phyloP scores from a whole-genome alignment of 768 basidiomycete genomes.

The Auricularia sp. region DNA sequence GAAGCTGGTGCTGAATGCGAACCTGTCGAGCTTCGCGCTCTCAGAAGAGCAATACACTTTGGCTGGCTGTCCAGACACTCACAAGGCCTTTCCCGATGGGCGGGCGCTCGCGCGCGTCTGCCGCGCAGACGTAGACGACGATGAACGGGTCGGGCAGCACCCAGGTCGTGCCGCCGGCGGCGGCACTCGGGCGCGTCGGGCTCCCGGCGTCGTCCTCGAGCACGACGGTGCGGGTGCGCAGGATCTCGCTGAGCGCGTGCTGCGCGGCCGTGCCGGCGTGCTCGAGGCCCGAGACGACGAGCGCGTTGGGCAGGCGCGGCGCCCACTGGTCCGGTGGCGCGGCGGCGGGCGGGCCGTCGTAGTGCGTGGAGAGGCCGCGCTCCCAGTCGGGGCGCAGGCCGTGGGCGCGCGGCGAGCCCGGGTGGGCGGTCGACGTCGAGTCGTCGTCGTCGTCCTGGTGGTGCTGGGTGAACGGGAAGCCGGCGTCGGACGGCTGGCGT shows the following conservation, averaged over 20 bases:
- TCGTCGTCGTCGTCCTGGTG: not conserved
- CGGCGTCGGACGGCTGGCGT: slow-evolving; percentile 10
- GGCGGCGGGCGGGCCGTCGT: not conserved
- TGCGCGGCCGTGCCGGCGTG: slow-evolving; percentile 45
- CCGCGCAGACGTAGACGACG: slow-evolving; percentile 60
- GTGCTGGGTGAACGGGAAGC: slow-evolving; percentile 9
- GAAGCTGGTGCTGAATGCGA: slow-evolving; percentile 58
- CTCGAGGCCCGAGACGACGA: slow-evolving; percentile 67
- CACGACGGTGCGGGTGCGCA: slow-evolving; percentile 41
- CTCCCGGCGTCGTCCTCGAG: slow-evolving; percentile 26
- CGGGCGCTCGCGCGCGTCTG: slow-evolving; percentile 52
- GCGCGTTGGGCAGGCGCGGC: slow-evolving; percentile 39
- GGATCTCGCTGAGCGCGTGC: slow-evolving; percentile 40
- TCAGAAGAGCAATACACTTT: not conserved
- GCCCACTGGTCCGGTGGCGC: not conserved
- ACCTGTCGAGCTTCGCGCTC: slow-evolving; percentile 53
- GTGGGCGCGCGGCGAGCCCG: not conserved
- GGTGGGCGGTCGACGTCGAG: slow-evolving; percentile 2
- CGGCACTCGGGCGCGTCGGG: not conserved
- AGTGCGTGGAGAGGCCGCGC: not conserved
- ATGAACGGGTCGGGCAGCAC: slow-evolving; percentile 60
- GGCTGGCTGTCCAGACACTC: slow-evolving; percentile 18
- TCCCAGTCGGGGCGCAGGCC: not conserved
- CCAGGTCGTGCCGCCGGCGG: slow-evolving; percentile 21
- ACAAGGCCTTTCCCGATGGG: slow-evolving; percentile 56